Conservation (phyloP, 371 early-diverging fungal genomes). For the Capillidium heterosporum region DNA sequence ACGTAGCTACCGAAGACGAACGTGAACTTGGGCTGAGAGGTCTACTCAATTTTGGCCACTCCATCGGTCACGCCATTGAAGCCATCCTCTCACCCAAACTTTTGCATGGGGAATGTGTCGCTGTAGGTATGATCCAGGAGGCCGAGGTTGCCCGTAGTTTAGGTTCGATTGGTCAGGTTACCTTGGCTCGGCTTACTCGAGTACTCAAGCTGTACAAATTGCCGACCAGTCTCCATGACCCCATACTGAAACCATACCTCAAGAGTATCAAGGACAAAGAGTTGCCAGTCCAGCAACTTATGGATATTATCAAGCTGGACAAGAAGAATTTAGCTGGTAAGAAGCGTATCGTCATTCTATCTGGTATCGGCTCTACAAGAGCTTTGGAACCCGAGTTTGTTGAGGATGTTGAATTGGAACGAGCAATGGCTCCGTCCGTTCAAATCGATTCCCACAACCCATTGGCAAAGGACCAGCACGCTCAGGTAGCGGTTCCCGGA, state of each 20-base stretch:
- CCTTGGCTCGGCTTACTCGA: slow-evolving; percentile 74
- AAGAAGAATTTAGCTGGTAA: slow-evolving; percentile 89
- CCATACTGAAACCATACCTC: slow-evolving; percentile 10
- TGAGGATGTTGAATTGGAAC: slow-evolving; percentile 60
- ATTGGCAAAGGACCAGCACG: slow-evolving; percentile 10
- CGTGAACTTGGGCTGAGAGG: slow-evolving; percentile 89
- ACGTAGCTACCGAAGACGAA: slow-evolving; percentile 89
- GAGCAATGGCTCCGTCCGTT: slow-evolving; percentile 61
- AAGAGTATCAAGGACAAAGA: neutral
- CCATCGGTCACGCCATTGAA: slow-evolving; percentile 93
- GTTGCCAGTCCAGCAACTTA: slow-evolving; percentile 6
- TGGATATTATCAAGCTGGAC: slow-evolving; percentile 85
- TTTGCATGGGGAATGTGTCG: slow-evolving; percentile 92
- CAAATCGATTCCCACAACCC: slow-evolving; percentile 26
- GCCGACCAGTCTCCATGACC: slow-evolving; percentile 43
- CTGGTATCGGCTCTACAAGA: slow-evolving; percentile 63
- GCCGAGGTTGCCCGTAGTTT: slow-evolving; percentile 81
- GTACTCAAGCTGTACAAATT: slow-evolving; percentile 76
- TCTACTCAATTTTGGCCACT: slow-evolving; percentile 91
- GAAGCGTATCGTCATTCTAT: slow-evolving; percentile 82
- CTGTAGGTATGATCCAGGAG: slow-evolving; percentile 88
- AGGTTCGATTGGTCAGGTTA: slow-evolving; percentile 69
- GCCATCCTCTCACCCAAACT: slow-evolving; percentile 75
- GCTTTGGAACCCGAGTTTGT: slow-evolving; percentile 71
- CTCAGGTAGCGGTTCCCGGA: slow-evolving; percentile 64